Evolutionary conservation across 2,329 filamentous ascomycete species (phyloP), one percentile per base, ranked within the genome.

Genomic region (Cercospora sp.): DNA sequence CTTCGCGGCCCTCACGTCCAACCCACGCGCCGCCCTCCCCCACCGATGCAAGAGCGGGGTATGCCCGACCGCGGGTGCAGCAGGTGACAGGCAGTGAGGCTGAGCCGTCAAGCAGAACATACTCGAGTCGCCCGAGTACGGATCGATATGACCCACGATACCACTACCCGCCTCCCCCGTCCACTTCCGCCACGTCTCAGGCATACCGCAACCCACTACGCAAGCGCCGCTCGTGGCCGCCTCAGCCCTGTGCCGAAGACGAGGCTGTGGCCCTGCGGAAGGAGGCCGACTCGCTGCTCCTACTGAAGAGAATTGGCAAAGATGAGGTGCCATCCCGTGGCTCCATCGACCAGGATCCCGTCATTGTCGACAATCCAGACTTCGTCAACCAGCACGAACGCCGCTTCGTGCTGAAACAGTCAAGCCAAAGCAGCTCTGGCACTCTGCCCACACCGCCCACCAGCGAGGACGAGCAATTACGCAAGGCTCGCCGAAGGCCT

Each of bases 211-310:
- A 70, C 49, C 72, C 70, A 7, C 53, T 65, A 58, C 60, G 66
- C 66, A 72, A 67, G 63, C 71, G 70, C 61, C 71, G 75, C 53
- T 74, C 77, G 69, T 84, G 82, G 76, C 88, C 90, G 5, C 90
- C 90, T 1, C 82, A 83, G 18, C 89, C 90, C 3, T 88, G 79
- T 40, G 89, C 90, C 59, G 91, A 94, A 77, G 90, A 93, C 76
- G 91, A 92, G 77, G 81, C 77, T 16, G 84, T 82, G 13, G 87
- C 90, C 7, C 79, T 92, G 43, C 85, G 85, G 5, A 87, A 84
- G 76, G 91, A 93, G 76, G 79, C 86, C 73, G 82, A 83, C 28
- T 74, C 77, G 53, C 79, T 79, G 30, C 72, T 75, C 37, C 72
- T 78, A 40, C 68, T 78, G 43, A 72, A 71, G 72, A 61, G 77